Evolutionary conservation across 1,284 basidiomycete genomes (phyloP).

Genomic region (Fomes fomentarius): DNA sequence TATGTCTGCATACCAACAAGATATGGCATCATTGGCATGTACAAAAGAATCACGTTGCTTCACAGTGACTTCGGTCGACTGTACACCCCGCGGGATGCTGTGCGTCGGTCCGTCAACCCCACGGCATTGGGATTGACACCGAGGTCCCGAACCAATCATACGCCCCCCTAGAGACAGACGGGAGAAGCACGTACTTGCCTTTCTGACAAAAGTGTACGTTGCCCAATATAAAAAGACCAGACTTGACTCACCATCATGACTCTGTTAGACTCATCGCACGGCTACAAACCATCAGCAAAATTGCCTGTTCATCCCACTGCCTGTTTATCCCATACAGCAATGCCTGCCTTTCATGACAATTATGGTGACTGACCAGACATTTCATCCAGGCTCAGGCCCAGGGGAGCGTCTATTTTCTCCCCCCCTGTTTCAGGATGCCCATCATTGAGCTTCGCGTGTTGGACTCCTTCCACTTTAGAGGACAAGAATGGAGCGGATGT

Average conservation of each 20-base stretch:
- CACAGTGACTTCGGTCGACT: background rate
- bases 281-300: background rate
- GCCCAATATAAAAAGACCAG: no score
- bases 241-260: background rate
- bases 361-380: no score
- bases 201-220: background rate
- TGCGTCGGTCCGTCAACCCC: background rate
- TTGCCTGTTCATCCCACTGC: no score
- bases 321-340: no score
- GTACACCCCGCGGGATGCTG: constrained; percentile 13
- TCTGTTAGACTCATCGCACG: background rate
- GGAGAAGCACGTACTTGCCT: no score
- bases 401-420: background rate
- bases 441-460: no score
- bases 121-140: background rate
- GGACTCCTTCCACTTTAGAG: no score
- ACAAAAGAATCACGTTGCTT: background rate
- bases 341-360: no score
- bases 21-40: background rate
- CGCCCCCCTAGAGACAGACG: no score
- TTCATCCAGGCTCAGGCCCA: no score
- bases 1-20: no score
- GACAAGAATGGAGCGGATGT: background rate
- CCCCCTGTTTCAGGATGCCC: background rate
- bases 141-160: background rate